These are phyloP conservation scores for Podila epicladia DNA, from an alignment of 192 early-diverging fungal genomes.

Conservation along the genomic window DNA sequence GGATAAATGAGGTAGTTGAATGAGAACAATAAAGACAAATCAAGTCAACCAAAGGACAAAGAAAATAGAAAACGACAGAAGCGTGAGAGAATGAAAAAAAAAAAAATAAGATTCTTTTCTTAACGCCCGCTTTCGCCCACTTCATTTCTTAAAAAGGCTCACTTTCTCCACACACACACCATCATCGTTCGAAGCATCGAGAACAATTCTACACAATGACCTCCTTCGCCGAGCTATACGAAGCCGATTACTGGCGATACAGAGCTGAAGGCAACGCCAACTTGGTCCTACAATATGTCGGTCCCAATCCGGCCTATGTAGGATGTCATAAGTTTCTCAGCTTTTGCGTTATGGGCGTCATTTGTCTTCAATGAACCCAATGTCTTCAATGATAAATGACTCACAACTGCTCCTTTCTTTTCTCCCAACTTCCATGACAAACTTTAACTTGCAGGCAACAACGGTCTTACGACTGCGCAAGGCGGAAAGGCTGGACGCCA, in stretches of 20 bases:
- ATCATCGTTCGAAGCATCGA: background rate
- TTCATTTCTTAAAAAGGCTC: background rate
- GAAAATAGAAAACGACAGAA: too few relatives aligned
- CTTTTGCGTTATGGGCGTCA: conserved; percentile 7
- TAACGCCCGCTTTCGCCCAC: too few relatives aligned
- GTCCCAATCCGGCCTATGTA: conserved; percentile 52
- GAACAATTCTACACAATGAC: conserved; percentile 9
- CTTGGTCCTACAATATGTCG: conserved; percentile 67
- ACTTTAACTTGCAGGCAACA: conserved; percentile 5
- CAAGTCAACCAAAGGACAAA: background rate
- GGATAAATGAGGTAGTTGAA: background rate
- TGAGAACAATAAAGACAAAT: background rate
- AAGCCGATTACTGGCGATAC: conserved; percentile 67
- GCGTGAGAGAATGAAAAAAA: too few relatives aligned
- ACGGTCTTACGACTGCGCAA: conserved; percentile 54
- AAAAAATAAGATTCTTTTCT: too few relatives aligned
- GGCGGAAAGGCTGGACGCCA: conserved; percentile 12
- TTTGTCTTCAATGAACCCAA: conserved; percentile 31
- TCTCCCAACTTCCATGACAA: conserved; percentile 9
- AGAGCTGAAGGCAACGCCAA: conserved; percentile 81
- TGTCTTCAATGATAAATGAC: too few relatives aligned
- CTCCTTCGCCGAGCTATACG: conserved; percentile 39
- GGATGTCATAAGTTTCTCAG: conserved; percentile 1
- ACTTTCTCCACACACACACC: background rate
- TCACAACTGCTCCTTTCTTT: background rate